phyloP scores from a whole-genome alignment of 2,329 filamentous ascomycete genomes.

The Microcyclospora pomicola region DNA sequence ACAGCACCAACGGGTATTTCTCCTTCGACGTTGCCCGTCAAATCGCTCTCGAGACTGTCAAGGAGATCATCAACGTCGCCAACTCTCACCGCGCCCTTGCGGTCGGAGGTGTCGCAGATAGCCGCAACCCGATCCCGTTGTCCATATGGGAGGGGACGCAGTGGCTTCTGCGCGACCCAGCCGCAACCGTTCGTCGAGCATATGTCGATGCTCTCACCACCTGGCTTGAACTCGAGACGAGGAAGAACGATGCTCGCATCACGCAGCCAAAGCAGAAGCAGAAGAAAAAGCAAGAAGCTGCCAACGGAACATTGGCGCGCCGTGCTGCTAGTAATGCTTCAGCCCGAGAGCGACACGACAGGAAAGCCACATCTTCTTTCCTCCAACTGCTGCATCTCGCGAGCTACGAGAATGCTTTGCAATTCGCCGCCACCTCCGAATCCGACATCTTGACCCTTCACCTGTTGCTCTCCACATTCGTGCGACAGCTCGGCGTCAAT shows the following conservation, averaged over 20 bases:
- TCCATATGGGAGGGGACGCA: conserved; percentile 94
- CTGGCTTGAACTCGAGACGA: conserved; percentile 46
- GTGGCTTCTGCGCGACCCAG: conserved; percentile 72
- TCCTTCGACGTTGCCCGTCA: conserved; percentile 47
- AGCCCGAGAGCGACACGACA: conserved; percentile 36
- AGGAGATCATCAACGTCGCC: conserved; percentile 67
- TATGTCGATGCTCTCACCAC: conserved; percentile 73
- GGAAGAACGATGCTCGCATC: conserved; percentile 15
- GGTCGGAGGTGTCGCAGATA: conserved; percentile 28
- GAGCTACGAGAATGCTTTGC: conserved; percentile 76
- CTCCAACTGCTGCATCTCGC: conserved; percentile 70
- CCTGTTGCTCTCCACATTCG: conserved; percentile 59
- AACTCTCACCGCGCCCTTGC: conserved; percentile 33
- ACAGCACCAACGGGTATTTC: conserved; percentile 38
- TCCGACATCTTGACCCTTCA: conserved; percentile 66
- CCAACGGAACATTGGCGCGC: conserved; percentile 31
- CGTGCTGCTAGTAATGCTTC: conserved; percentile 58
- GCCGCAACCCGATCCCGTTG: conserved; percentile 52
- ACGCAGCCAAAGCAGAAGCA: conserved; percentile 2
- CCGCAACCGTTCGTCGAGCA: conserved; percentile 64
- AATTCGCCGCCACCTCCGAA: conserved; percentile 43
- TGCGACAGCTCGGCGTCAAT: conserved; percentile 68
- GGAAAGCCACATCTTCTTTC: conserved; percentile 52
- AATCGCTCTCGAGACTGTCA: conserved; percentile 63
- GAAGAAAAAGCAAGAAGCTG: conserved; percentile 23